Base-by-base conservation (phyloP, 1,284 basidiomycete species). In the Melampsora abietis-canadensis region DNA sequence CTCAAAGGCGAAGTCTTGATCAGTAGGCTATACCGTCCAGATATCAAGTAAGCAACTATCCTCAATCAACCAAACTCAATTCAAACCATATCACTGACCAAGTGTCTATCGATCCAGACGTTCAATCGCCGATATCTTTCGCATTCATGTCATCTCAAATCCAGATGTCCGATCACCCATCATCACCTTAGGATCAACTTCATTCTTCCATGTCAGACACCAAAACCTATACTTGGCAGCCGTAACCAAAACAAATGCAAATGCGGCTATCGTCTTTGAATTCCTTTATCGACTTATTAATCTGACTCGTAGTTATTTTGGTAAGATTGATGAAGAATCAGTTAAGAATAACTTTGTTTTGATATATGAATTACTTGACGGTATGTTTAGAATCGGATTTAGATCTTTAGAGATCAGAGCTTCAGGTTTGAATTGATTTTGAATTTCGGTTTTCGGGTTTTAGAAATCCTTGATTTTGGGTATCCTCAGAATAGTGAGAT, bases 401-500 rank as follows among this genome's bases (percentile, higher is more conserved):
- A n/a, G n/a, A n/a, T n/a, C n/a, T n/a, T n/a, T n/a, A n/a, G n/a
- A n/a, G n/a, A n/a, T n/a, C n/a, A n/a, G 34, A 8, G 3, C 8
- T 4, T 34, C 34, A 34, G 3, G 34, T 4, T 34, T 34, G 34
- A 34, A 4, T 34, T 3, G 34, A 4, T 34, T 34, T 3, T 3
- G 34, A 8, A 5, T 51, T 10, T 12, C 44, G 12, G 31, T 24
- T 3, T 57, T 19, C 30, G 12, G 30, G 0, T 82, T n/a, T n/a
- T n/a, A 96, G 94, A 99, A 84, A 96, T 98, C 81, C 89, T 92
- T 80, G 95, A 99, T 84, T 98, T 98, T 84, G 95, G 96, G 54
- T 98, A 95, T 83, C 95, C 95, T n/a, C 96, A 98, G 82, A 98
- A 97, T 82, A 95, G 93, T 78, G 95, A 99, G 82, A 93, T 91